These are phyloP conservation scores for Claviceps sp. DNA, from an alignment of 2,329 filamentous ascomycete genomes.

Conservation along the genomic window DNA sequence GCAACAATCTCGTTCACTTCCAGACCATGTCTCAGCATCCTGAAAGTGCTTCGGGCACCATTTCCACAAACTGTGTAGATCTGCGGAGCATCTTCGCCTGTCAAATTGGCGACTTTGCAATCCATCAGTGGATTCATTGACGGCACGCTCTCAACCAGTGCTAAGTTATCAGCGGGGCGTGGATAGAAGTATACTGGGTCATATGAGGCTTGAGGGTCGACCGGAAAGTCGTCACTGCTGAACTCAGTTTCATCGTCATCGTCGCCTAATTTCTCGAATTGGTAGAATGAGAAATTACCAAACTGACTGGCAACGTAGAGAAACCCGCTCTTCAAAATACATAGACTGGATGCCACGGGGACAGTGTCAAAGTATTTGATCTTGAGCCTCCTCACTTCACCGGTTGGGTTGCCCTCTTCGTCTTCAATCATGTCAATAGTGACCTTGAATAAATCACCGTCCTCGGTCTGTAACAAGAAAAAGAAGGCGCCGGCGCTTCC, in stretches of 20 bases:
- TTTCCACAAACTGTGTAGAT: constrained; percentile 89
- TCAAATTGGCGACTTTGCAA: constrained; percentile 82
- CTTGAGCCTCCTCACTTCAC: constrained; percentile 69
- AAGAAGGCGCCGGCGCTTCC: constrained; percentile 77
- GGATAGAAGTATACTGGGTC: constrained; percentile 77
- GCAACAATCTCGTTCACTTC: constrained; percentile 94
- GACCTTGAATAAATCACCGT: constrained; percentile 96
- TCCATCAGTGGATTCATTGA: constrained; percentile 86
- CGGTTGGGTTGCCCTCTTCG: constrained; percentile 60
- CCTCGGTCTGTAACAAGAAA: constrained; percentile 88
- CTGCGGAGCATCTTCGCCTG: constrained; percentile 86
- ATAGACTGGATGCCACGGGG: constrained; percentile 72
- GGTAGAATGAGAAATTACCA: constrained; percentile 89
- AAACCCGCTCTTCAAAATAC: constrained; percentile 91
- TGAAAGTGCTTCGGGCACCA: constrained; percentile 78
- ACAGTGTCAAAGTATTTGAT: constrained; percentile 98
- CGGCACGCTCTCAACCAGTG: constrained; percentile 70
- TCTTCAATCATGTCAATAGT: constrained; percentile 85
- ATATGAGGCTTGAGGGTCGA: constrained; percentile 59
- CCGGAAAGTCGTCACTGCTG: constrained; percentile 66
- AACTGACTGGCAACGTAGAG: constrained; percentile 86
- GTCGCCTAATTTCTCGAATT: constrained; percentile 93
- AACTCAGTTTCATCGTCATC: constrained; percentile 87
- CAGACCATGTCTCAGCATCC: constrained; percentile 82
- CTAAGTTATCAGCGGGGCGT: constrained; percentile 66